phyloP scores from a whole-genome alignment of 2,329 filamentous ascomycete species.

The Neopestalotiopsis rosae region DNA sequence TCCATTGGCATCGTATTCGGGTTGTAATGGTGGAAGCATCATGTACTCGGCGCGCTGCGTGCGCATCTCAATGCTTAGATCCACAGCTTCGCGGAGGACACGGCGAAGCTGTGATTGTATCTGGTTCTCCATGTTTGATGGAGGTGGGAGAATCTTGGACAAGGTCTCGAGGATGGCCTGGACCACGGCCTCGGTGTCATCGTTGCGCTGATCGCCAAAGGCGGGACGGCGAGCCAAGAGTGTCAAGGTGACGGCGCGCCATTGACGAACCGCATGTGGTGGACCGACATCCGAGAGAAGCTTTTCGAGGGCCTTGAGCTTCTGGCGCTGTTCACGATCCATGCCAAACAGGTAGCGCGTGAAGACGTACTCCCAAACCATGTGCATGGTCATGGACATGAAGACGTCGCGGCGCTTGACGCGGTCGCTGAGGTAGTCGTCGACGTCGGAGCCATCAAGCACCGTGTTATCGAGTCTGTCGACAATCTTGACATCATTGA shows the following conservation, averaged over 20 bases:
- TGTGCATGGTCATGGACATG: slow-evolving; percentile 98
- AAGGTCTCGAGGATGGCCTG: slow-evolving; percentile 88
- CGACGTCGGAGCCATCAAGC: slow-evolving; percentile 91
- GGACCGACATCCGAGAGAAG: slow-evolving; percentile 88
- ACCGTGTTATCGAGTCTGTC: slow-evolving; percentile 94
- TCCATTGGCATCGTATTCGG: slow-evolving; percentile 92
- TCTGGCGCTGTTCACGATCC: slow-evolving; percentile 96
- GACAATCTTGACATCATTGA: slow-evolving; percentile 91
- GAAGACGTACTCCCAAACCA: slow-evolving; percentile 99
- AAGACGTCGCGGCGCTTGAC: slow-evolving; percentile 91
- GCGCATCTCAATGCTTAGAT: slow-evolving; percentile 95
- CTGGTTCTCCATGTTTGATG: slow-evolving; percentile 77
- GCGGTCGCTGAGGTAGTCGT: slow-evolving; percentile 85
- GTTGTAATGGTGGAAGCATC: slow-evolving; percentile 94
- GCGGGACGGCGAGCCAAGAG: slow-evolving; percentile 79
- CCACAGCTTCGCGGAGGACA: slow-evolving; percentile 87
- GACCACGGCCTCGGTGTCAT: slow-evolving; percentile 95
- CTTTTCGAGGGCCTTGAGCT: slow-evolving; percentile 95
- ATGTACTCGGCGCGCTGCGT: slow-evolving; percentile 96
- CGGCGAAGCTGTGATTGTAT: slow-evolving; percentile 85
- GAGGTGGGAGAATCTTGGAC: slow-evolving; percentile 84
- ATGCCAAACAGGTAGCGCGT: slow-evolving; percentile 98
- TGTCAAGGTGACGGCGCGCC: slow-evolving; percentile 94
- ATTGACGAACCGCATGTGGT: slow-evolving; percentile 87
- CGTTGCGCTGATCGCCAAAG: slow-evolving; percentile 83